Evolutionary conservation across 352 stramenopile species (phyloP).

Genomic region (Phytophthora chlamydospora): DNA sequence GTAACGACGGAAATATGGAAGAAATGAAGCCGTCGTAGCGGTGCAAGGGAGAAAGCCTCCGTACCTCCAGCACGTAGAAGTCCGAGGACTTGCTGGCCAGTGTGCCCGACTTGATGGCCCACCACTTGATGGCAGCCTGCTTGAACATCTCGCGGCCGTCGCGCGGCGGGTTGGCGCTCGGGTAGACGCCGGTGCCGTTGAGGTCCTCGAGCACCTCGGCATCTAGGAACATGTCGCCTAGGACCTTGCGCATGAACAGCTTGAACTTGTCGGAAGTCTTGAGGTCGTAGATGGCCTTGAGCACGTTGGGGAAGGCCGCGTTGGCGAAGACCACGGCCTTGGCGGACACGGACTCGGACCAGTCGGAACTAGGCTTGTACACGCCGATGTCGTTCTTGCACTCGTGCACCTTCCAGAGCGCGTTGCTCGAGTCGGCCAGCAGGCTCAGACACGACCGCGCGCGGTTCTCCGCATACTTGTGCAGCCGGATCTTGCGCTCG

Average conservation of each 20-base stretch:
- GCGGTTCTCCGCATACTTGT: conserved; percentile 88
- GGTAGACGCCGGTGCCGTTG: conserved; percentile 81
- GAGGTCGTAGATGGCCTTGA: conserved; percentile 87
- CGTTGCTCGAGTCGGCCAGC: conserved; percentile 72
- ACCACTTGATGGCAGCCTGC: conserved; percentile 90
- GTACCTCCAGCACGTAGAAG: conserved; percentile 84
- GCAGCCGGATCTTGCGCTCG: conserved; percentile 81
- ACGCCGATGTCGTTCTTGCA: conserved; percentile 81
- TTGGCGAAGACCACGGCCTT: conserved; percentile 84
- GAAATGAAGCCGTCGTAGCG: conserved; percentile 11
- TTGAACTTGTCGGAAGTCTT: conserved; percentile 88
- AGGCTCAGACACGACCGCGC: conserved; percentile 79
- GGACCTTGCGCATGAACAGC: conserved; percentile 81
- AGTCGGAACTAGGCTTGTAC: conserved; percentile 87
- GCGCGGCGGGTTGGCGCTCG: conserved; percentile 68
- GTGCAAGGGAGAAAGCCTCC: conserved; percentile 29
- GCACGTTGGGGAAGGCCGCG: conserved; percentile 77
- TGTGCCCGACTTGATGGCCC: conserved; percentile 83
- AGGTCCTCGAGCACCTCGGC: conserved; percentile 86
- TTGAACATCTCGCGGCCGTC: conserved; percentile 86
- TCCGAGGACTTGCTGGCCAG: conserved; percentile 84
- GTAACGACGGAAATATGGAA: conserved; percentile 31
- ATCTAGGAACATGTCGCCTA: conserved; percentile 84
- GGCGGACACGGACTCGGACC: conserved; percentile 86
- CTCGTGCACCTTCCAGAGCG: conserved; percentile 85